Conservation (phyloP, 2,329 filamentous ascomycete species). For the Paraphaeosphaeria sporulosa region DNA sequence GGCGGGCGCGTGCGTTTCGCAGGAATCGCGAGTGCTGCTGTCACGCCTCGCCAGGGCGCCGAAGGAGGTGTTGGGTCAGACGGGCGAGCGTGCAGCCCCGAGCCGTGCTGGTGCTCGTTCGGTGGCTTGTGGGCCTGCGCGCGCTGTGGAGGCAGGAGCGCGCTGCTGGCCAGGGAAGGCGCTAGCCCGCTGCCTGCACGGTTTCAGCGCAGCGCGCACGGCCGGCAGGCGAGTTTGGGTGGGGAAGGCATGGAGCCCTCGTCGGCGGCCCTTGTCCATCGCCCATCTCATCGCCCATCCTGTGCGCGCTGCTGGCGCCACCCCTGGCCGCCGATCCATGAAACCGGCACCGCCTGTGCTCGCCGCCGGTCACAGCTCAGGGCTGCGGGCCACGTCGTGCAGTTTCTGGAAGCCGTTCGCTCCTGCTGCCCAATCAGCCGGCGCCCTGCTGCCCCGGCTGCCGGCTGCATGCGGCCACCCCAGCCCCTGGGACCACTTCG, state of each 20-base stretch:
- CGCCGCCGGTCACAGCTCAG: conserved; percentile 3
- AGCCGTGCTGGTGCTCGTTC: background rate
- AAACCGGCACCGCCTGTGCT: conserved; percentile 12
- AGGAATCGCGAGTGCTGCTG: too few species aligned
- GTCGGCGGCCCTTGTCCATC: background rate
- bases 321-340: background rate
- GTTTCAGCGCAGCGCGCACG: conserved; percentile 7
- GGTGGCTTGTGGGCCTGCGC: conserved; percentile 2
- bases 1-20: background rate
- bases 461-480: conserved; percentile 2
- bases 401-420: conserved; percentile 14
- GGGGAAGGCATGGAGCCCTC: background rate
- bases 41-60: background rate
- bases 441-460: background rate
- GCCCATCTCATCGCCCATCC: background rate
- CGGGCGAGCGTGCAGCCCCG: background rate
- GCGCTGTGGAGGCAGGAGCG: background rate
- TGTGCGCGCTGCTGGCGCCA: background rate
- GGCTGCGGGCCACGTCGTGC: conserved; percentile 6
- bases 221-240: background rate
- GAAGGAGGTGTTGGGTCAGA: conserved; percentile 3
- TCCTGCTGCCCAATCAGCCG: conserved; percentile 1
- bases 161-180: background rate
- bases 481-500: conserved; percentile 8
- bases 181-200: background rate